Conservation (phyloP, 163 green algal genomes). For the Trebouxia gelatinosa region DNA sequence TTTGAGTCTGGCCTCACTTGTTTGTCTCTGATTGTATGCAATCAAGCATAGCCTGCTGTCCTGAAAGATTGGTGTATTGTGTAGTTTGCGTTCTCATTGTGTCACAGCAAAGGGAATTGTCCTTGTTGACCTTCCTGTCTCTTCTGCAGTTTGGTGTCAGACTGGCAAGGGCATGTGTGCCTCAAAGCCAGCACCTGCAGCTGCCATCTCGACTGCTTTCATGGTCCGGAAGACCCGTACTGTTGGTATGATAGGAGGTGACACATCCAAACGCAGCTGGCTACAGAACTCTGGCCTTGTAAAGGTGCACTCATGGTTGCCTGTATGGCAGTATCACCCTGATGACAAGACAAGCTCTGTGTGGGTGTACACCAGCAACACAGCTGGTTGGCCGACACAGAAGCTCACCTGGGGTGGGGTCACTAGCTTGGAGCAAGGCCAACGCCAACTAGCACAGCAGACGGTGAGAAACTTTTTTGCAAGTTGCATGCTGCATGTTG, state of each 20-base stretch:
- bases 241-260: neutral
- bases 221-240: neutral
- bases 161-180: neutral
- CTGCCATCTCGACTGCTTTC: constrained; percentile 3
- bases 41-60: neutral
- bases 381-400: neutral
- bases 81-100: neutral
- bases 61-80: no score
- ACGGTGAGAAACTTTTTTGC: neutral
- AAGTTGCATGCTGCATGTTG: no score
- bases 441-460: neutral
- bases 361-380: constrained; percentile 7
- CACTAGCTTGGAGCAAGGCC: neutral
- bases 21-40: neutral
- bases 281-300: neutral
- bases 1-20: no score
- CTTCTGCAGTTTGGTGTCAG: constrained; percentile 6
- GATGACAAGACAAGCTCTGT: constrained; percentile 17
- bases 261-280: neutral
- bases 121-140: neutral
- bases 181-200: neutral
- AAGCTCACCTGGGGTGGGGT: constrained; percentile 11
- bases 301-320: neutral
- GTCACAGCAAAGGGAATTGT: neutral
- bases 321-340: constrained; percentile 3